Evolutionary conservation across 345 rosid genomes (phyloP).

Genomic region (Pseudoturritis turrita): DNA sequence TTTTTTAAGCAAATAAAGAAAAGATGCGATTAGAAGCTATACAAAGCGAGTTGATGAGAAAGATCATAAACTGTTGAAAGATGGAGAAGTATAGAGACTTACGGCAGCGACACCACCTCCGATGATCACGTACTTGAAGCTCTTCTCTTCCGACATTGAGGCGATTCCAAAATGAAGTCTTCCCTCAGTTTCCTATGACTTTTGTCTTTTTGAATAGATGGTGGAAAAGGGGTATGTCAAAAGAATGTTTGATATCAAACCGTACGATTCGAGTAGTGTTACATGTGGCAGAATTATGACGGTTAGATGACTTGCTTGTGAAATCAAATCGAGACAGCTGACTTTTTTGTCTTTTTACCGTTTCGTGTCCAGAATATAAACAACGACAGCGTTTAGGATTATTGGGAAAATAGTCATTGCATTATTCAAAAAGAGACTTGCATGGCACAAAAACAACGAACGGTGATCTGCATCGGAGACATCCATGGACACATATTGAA

Average conservation of each 20-base stretch:
- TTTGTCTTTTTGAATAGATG: too few relatives aligned
- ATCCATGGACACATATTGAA: constrained; percentile 65
- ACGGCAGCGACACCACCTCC: constrained; percentile 40
- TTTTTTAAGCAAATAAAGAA: too few relatives aligned
- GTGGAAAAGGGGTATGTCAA: neutral
- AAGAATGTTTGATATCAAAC: neutral
- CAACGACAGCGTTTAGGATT: neutral
- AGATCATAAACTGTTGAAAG: neutral
- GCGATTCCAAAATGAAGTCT: neutral
- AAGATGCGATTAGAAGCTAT: too few relatives aligned
- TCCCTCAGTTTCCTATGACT: too few relatives aligned
- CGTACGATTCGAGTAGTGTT: neutral
- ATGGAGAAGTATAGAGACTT: constrained; percentile 11
- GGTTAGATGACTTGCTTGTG: neutral
- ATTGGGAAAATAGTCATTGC: neutral
- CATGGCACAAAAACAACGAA: constrained; percentile 35
- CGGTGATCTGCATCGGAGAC: constrained; percentile 71
- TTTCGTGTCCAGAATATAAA: too few relatives aligned
- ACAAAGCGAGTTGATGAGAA: neutral
- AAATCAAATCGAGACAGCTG: neutral
- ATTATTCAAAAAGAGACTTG: neutral
- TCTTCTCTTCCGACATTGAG: constrained; percentile 34
- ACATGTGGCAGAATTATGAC: neutral
- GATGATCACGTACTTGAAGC: constrained; percentile 38
- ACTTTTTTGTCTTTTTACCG: neutral